A percentile compares a stretch with the other conserved stretches of the same genome.
These are phyloP conservation scores for Sporopachydermia lactativora DNA, from an alignment of 805 yeast species.

Conservation along the genomic window DNA sequence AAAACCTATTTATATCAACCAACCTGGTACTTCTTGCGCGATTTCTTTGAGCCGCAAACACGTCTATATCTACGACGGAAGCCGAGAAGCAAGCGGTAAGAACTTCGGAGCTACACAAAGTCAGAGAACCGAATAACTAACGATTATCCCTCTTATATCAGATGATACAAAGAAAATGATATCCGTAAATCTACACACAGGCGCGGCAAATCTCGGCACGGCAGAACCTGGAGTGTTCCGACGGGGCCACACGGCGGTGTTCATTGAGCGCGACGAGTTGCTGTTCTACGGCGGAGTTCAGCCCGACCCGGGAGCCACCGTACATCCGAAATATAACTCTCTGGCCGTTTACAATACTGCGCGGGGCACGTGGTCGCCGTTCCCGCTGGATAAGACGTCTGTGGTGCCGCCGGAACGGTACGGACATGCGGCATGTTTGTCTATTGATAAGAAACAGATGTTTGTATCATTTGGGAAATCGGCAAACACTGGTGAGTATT, in stretches of 20 bases:
- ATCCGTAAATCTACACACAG: neutral
- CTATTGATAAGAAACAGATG: neutral
- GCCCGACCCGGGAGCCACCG: neutral
- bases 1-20: slow-evolving; percentile 1
- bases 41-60: neutral
- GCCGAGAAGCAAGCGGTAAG: slow-evolving; percentile 1
- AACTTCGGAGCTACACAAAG: no score
- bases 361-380: neutral
- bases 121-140: no score
- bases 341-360: neutral
- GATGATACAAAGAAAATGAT: neutral
- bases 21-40: neutral
- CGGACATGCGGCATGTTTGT: neutral
- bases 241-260: neutral
- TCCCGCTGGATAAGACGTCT: neutral
- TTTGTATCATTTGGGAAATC: neutral
- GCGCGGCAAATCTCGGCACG: neutral
- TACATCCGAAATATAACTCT: neutral
- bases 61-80: neutral
- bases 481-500: neutral
- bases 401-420: neutral
- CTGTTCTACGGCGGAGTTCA: neutral
- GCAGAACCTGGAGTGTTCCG: neutral
- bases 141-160: no score
- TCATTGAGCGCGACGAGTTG: neutral